Evolutionary conservation across 192 early-diverging fungal species (phyloP), one percentile per base, ranked within the genome.

Genomic region (Coemansia erecta): DNA sequence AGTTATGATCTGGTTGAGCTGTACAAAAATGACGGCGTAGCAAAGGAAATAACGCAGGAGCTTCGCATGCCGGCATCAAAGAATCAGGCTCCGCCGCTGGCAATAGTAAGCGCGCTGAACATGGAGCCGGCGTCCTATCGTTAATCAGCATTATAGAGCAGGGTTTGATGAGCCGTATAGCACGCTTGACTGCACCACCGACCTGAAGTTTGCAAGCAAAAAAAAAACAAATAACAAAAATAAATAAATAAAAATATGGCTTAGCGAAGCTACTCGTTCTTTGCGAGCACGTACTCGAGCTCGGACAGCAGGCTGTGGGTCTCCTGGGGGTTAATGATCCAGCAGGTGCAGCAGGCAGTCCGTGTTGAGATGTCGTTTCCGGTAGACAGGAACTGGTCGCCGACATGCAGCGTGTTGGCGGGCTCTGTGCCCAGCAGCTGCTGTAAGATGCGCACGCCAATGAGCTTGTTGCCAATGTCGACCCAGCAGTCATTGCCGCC

Each of bases 391-490:
- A 95, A 95, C 85, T 92, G 93, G 72, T 95, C 93, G 37, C 92
- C 92, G 22, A 94, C 89, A 57, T 96, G 94, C 53, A 96, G 66
- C 0, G 91, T 92, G 21, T 84, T 81, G 12, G 66, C 63, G 5
- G 87, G 78, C 4, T 65, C 66, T 26, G 85, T 76, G 8, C 80
- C 82, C 1, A 94, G 76, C 49, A 83, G 82, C 4, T 83, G 65
- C 66, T 87, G 89, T 53, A 96, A 68, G 13, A 96, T 85, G 53
- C 85, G 80, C 4, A 96, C 94, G 61, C 92, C 94, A 57, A 96
- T 93, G 12, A 94, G 77, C 73, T 96, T 96, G 82, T 94, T 96
- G 24, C 94, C 94, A 61, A 96, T 90, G 53, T 96, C 94, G 8
- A 96, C 88, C 90, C 90, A 96, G 56, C 90, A 89, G 68, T 96